Conservation (phyloP, 257 asterid genomes). For the Agastache rugosa region DNA sequence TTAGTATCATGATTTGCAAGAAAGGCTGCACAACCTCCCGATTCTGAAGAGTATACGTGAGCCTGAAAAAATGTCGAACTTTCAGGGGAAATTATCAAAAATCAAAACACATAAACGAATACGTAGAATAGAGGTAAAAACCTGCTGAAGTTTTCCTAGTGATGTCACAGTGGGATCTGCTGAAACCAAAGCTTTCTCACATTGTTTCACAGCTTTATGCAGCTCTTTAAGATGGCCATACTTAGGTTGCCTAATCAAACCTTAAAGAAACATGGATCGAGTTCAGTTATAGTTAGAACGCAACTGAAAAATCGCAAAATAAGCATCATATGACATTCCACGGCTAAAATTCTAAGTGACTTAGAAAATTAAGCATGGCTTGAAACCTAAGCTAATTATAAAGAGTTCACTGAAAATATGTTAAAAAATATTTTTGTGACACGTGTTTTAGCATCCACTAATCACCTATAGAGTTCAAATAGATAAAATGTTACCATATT, state of each 20-base stretch:
- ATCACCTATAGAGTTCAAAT: slow-evolving; percentile 5
- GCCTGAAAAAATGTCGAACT: slow-evolving; percentile 58
- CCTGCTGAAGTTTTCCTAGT: slow-evolving; percentile 93
- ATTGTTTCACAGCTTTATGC: slow-evolving; percentile 77
- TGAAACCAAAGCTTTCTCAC: slow-evolving; percentile 79
- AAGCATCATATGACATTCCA: slow-evolving; percentile 1
- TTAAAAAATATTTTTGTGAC: neutral
- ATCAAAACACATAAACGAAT: neutral
- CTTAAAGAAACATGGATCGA: slow-evolving; percentile 42
- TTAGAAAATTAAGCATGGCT: neutral
- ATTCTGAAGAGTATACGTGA: slow-evolving; percentile 68
- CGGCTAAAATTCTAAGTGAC: neutral
- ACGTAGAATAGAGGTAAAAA: slow-evolving; percentile 33
- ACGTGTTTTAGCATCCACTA: too few relatives aligned
- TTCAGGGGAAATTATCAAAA: slow-evolving; percentile 11
- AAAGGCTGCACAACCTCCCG: slow-evolving; percentile 91
- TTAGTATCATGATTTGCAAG: slow-evolving; percentile 73
- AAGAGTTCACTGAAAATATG: too few relatives aligned
- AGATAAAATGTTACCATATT: slow-evolving; percentile 57
- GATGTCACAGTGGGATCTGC: slow-evolving; percentile 85
- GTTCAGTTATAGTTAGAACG: neutral
- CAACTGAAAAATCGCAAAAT: neutral
- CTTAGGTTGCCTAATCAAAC: slow-evolving; percentile 87
- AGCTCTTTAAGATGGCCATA: slow-evolving; percentile 92
- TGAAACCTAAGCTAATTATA: neutral